Evolutionary conservation across 306 rosid species (phyloP).

Genomic region (Casuarina cunninghamiana): DNA sequence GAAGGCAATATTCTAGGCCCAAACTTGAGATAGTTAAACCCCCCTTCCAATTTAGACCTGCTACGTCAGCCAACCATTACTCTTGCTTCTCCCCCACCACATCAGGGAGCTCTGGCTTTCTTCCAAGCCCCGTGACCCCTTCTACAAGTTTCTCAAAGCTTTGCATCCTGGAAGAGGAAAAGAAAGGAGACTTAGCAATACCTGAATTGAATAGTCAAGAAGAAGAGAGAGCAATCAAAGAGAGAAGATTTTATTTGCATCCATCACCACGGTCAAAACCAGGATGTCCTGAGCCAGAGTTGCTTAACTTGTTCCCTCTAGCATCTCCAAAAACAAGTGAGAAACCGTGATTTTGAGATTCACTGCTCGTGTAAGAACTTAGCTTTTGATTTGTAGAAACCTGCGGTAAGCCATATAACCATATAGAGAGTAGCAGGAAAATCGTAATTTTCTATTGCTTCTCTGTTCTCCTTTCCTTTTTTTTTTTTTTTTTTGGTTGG

Average conservation of each 20-base stretch:
- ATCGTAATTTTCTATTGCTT: constrained; percentile 6
- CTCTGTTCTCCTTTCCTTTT: no score
- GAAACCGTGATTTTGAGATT: constrained; percentile 20
- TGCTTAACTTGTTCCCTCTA: constrained; percentile 70
- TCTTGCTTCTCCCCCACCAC: constrained; percentile 37
- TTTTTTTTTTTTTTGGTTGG: not conserved
- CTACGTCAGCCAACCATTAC: constrained; percentile 15
- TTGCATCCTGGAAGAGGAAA: constrained; percentile 44
- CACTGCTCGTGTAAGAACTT: not conserved
- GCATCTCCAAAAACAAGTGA: constrained; percentile 45
- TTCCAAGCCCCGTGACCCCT: constrained; percentile 63
- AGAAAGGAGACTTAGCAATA: constrained; percentile 23
- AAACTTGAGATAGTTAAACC: constrained; percentile 83
- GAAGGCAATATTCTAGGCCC: constrained; percentile 74
- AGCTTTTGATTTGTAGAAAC: constrained; percentile 15
- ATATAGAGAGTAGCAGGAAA: constrained; percentile 5
- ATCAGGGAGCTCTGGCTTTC: constrained; percentile 35
- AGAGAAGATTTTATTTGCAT: constrained; percentile 74
- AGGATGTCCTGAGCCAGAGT: constrained; percentile 52
- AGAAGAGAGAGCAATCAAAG: constrained; percentile 77
- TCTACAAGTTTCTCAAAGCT: constrained; percentile 57
- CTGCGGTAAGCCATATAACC: not conserved
- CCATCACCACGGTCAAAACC: constrained; percentile 63
- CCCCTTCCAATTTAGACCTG: constrained; percentile 26
- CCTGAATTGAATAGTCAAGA: constrained; percentile 44